Base-by-base conservation (phyloP, 345 rosid species). In the Anastatica hierochuntica region DNA sequence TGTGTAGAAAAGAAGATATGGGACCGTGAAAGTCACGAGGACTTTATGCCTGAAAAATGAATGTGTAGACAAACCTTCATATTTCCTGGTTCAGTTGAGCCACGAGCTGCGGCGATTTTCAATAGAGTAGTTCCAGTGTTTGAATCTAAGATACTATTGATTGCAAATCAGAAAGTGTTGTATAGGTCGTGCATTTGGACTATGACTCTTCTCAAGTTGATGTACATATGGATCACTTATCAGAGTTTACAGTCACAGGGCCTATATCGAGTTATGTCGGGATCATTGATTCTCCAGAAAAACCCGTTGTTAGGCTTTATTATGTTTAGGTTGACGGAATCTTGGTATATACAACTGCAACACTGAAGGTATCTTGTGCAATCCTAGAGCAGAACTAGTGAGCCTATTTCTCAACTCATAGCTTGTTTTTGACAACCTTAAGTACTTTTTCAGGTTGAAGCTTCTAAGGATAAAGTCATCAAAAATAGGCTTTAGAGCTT, bases 271-370 rank as follows among this genome's bases (percentile, higher is more conserved):
- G 98, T 73, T 76, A 87, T 48, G 81, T 88, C 10, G 95, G 88
- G 49, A 78, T 79, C 31, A 81, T 74, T 69, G 81, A 79, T 56
- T 68, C 76, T 42, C 80, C 75, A 58, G 85, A 78, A 13, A 82
- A 80, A 43, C 72, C 55, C 47, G 62, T 73, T 24, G 79, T 78
- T 35, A 89, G 82, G 75, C 76, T 90, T 58, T 90, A 87, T 59
- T 90, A 95, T 63, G 84, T 90, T 16, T 94, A 87, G 69, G 87
- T 96, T 38, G 85, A 63, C 65, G 96, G 95, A 49, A 90, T 90
- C 71, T 86, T 83, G 72, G 94, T 84, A 66, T 90, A 90, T 78
- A 74, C 85, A 20, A n/a, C n/a, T n/a, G n/a, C n/a, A n/a, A n/a
- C n/a, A n/a, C n/a, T n/a, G n/a, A n/a, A n/a, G n/a, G n/a, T n/a